Evolutionary conservation across 2,329 filamentous ascomycete species (phyloP), one percentile per base, ranked within the genome.

Genomic region (Fusarium nodosum): DNA sequence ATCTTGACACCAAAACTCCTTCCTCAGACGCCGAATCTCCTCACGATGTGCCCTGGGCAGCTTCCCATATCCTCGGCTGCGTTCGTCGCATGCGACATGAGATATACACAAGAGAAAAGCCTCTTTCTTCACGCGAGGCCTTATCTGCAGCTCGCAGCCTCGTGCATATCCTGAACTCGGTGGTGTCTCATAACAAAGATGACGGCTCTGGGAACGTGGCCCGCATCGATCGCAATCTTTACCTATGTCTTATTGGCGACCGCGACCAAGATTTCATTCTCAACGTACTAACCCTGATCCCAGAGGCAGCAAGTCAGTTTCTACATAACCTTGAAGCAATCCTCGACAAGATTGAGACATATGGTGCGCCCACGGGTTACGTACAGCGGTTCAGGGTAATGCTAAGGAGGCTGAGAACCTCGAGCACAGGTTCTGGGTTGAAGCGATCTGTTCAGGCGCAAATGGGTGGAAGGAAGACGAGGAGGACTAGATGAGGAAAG

Each of bases 1-100:
- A 81, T 15, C 77, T 87, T 38, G 79, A 83, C 56, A 61, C 74
- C 0, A 39, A 68, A 11, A 39, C 33, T 22, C 33, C 30, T 34
- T 48, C 33, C 16, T 30, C 48, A 18, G 55, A 60, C 10, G 22
- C 47, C 50, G 76, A 85, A 69, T 75, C 76, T 1, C 75, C 78
- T 2, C 73, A 76, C 20, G 72, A 85, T 60, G 83, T 85, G 2
- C 55, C 76, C 11, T 88, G 86, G 86, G 86, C 85, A 5, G 81
- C 83, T 1, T 75, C 71, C 7, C 85, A 87, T 57, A 79, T 88
- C 31, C 69, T 77, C 9, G 78, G 79, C 22, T 82, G 82, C 28
- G 77, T 83, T 15, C 68, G 72, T 33, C 81, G 83, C 60, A 82
- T 88, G 61, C 77, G 79, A 45, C 76, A 79, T 34, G 75, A 80